Percentiles rank a stretch among this genome's conserved stretches.
Conservation (phyloP, 1,284 basidiomycete species). For the Stygiomarasmius scandens region DNA sequence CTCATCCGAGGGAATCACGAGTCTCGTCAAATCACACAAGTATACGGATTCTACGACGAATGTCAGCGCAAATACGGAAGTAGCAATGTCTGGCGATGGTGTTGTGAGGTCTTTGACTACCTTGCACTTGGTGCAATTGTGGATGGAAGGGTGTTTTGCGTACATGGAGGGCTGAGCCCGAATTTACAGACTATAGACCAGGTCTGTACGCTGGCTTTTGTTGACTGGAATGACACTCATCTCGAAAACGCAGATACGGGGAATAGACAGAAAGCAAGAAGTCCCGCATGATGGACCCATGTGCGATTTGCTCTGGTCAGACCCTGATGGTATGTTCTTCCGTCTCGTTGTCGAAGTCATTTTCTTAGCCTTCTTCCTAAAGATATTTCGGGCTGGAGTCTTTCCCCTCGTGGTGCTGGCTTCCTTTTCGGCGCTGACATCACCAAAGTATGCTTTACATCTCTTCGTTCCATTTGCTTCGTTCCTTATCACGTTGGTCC, state of each 20-base stretch:
- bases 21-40: conserved; percentile 97
- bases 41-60: conserved; percentile 99
- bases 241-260: conserved; percentile 70
- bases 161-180: conserved; percentile 93
- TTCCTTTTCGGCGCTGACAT: conserved; percentile 95
- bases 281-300: conserved; percentile 99
- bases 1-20: conserved; percentile 99
- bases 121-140: conserved; percentile 93
- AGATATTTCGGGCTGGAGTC: conserved; percentile 93
- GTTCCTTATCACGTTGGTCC: not conserved
- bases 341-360: not conserved
- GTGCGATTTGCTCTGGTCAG: conserved; percentile 98
- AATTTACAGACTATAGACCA: conserved; percentile 85
- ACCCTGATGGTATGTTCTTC: conserved; percentile 81
- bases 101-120: conserved; percentile 98
- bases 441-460: conserved; percentile 46
- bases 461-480: not conserved
- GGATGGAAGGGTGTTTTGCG: conserved; percentile 87
- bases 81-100: conserved; percentile 97
- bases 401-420: conserved; percentile 96
- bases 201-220: conserved; percentile 47
- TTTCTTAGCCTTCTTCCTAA: conserved; percentile 23
- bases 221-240: not conserved
- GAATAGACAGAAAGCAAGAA: conserved; percentile 96
- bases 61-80: conserved; percentile 96